Percentiles rank a stretch among this genome's conserved stretches.
Evolutionary conservation across 768 basidiomycete genomes (phyloP).

Genomic region (Lactarius trivialis): DNA sequence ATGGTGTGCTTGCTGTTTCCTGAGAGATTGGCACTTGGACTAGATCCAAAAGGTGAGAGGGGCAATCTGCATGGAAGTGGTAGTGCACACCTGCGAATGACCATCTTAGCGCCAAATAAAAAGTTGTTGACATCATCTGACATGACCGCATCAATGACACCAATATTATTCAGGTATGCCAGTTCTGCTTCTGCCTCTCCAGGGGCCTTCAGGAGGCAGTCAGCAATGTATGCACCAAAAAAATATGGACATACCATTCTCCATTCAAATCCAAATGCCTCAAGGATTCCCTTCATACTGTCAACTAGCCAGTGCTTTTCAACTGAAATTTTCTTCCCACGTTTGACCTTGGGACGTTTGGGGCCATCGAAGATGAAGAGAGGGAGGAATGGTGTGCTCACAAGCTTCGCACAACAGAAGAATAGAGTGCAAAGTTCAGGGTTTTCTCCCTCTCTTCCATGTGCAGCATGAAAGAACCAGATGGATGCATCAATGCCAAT

Average conservation of each 20-base stretch:
- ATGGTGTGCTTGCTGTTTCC: slow-evolving; percentile 61
- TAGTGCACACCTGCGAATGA: slow-evolving; percentile 61
- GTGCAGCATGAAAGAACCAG: no score
- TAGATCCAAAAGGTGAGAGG: slow-evolving; percentile 26
- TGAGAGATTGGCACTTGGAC: slow-evolving; percentile 63
- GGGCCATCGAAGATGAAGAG: no score
- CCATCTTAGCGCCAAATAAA: no score
- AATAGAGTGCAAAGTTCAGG: slow-evolving; percentile 77
- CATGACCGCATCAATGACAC: slow-evolving; percentile 79
- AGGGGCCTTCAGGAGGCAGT: slow-evolving; percentile 53
- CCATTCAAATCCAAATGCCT: slow-evolving; percentile 78
- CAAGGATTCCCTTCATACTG: slow-evolving; percentile 72
- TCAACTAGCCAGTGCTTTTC: slow-evolving; percentile 58
- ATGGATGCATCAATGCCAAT: no score
- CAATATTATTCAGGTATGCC: slow-evolving; percentile 75
- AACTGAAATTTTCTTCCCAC: slow-evolving; percentile 62
- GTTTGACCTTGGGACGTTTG: slow-evolving; percentile 72
- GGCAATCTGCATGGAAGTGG: no score
- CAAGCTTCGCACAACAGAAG: slow-evolving; percentile 76
- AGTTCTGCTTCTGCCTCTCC: slow-evolving; percentile 95
- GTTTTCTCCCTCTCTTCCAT: no score
- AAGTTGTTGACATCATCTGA: slow-evolving; percentile 94
- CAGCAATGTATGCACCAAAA: slow-evolving; percentile 9
- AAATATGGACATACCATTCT: slow-evolving; percentile 41
- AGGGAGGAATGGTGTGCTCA: slow-evolving; percentile 70